Evolutionary conservation across 805 yeast species (phyloP).

Genomic region (Zygotorulaspora danielsina): DNA sequence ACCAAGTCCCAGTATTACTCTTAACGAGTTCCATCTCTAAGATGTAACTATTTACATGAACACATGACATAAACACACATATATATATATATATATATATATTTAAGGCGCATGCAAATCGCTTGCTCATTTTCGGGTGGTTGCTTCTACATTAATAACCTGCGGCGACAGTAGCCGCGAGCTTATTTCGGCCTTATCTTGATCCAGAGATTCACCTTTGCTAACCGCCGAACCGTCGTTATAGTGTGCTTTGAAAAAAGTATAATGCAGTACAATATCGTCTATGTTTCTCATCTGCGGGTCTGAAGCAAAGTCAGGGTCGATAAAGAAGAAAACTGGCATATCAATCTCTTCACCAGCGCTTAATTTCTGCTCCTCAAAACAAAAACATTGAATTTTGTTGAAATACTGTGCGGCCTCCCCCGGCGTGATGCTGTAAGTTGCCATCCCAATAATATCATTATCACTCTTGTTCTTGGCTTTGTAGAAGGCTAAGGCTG

Average conservation of each 20-base stretch:
- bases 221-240: constrained; percentile 39
- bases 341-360: constrained; percentile 98
- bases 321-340: constrained; percentile 97
- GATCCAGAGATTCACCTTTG: constrained; percentile 11
- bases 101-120: too few species aligned
- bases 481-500: constrained; percentile 91
- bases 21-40: constrained; percentile 20
- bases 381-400: constrained; percentile 96
- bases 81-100: constrained; percentile 8
- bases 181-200: constrained; percentile 18
- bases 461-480: constrained; percentile 82
- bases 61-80: background rate
- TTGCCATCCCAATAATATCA: constrained; percentile 97
- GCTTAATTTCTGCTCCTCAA: constrained; percentile 87
- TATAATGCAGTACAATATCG: constrained; percentile 85
- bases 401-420: constrained; percentile 94
- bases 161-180: constrained; percentile 19
- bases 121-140: background rate
- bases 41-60: constrained; percentile 1
- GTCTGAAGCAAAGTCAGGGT: constrained; percentile 91
- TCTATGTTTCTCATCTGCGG: constrained; percentile 89
- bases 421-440: constrained; percentile 94
- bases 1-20: constrained; percentile 28
- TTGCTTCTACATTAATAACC: background rate
- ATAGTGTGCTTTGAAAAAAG: constrained; percentile 69